Base-by-base conservation (phyloP, 1,139 yeast genomes). In the Diutina ranongensis region DNA sequence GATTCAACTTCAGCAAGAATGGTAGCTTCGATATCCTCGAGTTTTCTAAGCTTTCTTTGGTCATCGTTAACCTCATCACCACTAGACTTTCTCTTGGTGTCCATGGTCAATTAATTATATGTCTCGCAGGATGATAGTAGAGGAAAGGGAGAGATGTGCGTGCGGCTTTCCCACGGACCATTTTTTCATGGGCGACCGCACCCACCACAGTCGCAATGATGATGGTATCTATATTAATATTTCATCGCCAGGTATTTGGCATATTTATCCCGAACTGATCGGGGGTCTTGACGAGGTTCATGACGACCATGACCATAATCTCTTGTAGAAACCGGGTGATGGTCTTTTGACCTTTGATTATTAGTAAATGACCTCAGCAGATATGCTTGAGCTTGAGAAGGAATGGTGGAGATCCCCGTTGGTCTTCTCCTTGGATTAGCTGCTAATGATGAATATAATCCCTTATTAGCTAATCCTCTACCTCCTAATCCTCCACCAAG, bases 401-500 rank as follows among this genome's bases (percentile, higher is more conserved):
- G 34, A 10, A 12, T n/a, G n/a, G n/a, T n/a, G n/a, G n/a, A n/a
- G n/a, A n/a, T n/a, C n/a, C n/a, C n/a, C n/a, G n/a, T 5, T 9
- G 7, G 34, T 22, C 28, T 31, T 15, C 53, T 32, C 35, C 54
- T 44, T 18, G 52, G 53, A 2, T 51, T 50, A 13, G 53, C 49
- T 8, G 54, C 54, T 2, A 52, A 51, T 4, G 54, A 52, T 3
- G 54, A 52, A 20, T 49, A 48, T 25, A 46, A 44, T 19, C 49
- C 45, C 19, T 47, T 48, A 15, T 44, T 44, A 8, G 53, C 47
- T 44, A 52, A 51, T 44, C 49, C 50, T 12, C 56, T 50, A 16
- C 56, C 56, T n/a, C 56, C 56, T 15, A 78, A 58, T 0, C 89
- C 89, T 3, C 92, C 92, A 1, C 87, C 89, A 1, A 83, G 62